Evolutionary conservation across 306 rosid genomes (phyloP).

Genomic region (Potentilla sterilis): DNA sequence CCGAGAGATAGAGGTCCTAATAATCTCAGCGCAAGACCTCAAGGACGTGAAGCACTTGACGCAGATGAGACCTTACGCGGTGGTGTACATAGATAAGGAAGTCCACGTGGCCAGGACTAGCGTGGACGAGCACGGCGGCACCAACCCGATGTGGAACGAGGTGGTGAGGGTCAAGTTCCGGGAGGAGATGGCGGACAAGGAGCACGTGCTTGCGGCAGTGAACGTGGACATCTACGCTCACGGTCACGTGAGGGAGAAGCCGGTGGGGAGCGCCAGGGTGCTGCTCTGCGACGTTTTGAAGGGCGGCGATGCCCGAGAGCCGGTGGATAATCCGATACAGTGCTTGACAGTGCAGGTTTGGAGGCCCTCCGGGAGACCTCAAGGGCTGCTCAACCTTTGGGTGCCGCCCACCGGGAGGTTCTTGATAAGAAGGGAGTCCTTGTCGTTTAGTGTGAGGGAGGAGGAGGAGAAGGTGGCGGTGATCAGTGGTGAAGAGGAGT

Average conservation of each 20-base stretch:
- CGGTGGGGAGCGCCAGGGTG: conserved; percentile 33
- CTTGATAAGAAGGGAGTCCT: conserved; percentile 27
- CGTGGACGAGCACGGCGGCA: conserved; percentile 25
- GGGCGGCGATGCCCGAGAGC: conserved; percentile 22
- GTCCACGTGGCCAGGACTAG: conserved; percentile 19
- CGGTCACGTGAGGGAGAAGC: conserved; percentile 26
- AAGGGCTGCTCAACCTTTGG: conserved; percentile 24
- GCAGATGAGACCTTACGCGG: conserved; percentile 23
- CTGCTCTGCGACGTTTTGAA: conserved; percentile 25
- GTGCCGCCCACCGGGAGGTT: conserved; percentile 29
- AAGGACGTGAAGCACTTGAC: conserved; percentile 33
- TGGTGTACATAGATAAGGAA: conserved; percentile 25
- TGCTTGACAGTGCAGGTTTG: neutral
- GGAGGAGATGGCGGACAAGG: conserved; percentile 20
- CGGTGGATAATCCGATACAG: neutral
- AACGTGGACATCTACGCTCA: conserved; percentile 33
- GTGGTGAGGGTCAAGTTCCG: conserved; percentile 26
- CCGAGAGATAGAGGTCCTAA: conserved; percentile 29
- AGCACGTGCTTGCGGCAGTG: conserved; percentile 19
- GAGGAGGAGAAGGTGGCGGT: neutral
- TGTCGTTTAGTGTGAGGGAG: conserved; percentile 21
- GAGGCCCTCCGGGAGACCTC: neutral
- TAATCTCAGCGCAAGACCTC: conserved; percentile 30
- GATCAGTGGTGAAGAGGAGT: too few species aligned
- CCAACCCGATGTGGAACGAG: conserved; percentile 26